phyloP scores from a whole-genome alignment of 1,284 basidiomycete species.

The Cutaneotrichosporon mucoides region DNA sequence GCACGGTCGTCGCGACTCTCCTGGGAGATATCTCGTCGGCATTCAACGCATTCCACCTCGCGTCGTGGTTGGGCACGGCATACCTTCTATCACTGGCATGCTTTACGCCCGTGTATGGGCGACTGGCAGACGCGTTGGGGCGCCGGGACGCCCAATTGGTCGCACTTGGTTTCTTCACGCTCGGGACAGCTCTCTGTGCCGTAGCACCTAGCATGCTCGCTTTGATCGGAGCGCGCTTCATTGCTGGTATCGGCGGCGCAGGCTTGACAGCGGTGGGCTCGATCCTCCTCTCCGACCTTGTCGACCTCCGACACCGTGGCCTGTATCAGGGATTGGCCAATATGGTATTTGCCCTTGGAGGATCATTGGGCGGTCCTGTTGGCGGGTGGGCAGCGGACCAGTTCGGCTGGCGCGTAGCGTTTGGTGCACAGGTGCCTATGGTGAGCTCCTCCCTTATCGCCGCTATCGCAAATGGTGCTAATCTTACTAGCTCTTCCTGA shows the following conservation, averaged over 20 bases:
- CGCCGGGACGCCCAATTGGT: slow-evolving; percentile 67
- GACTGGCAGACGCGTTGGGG: slow-evolving; percentile 79
- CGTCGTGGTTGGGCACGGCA: slow-evolving; percentile 64
- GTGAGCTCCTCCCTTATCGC: not conserved
- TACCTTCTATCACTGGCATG: slow-evolving; percentile 72
- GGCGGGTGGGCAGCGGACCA: slow-evolving; percentile 80
- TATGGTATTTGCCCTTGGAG: slow-evolving; percentile 55
- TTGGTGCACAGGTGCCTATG: slow-evolving; percentile 61
- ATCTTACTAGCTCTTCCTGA: slow-evolving; percentile 9
- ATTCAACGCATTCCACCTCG: slow-evolving; percentile 53
- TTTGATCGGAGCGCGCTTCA: slow-evolving; percentile 68
- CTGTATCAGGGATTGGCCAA: slow-evolving; percentile 87
- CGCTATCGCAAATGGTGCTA: too few relatives aligned
- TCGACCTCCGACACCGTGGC: slow-evolving; percentile 76
- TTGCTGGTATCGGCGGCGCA: slow-evolving; percentile 79
- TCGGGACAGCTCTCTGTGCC: slow-evolving; percentile 75
- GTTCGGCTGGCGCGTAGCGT: slow-evolving; percentile 63
- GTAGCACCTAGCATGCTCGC: slow-evolving; percentile 75
- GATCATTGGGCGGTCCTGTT: slow-evolving; percentile 75
- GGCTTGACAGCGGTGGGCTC: slow-evolving; percentile 34
- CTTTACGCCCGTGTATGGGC: slow-evolving; percentile 83
- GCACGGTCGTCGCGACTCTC: slow-evolving; percentile 58
- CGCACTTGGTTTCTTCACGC: slow-evolving; percentile 71
- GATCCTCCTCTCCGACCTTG: slow-evolving; percentile 45
- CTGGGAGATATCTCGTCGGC: slow-evolving; percentile 49